Percentiles rank a stretch among this genome's conserved stretches.
phyloP scores from a whole-genome alignment of 2,329 filamentous ascomycete species.

The Venturia nashicola region DNA sequence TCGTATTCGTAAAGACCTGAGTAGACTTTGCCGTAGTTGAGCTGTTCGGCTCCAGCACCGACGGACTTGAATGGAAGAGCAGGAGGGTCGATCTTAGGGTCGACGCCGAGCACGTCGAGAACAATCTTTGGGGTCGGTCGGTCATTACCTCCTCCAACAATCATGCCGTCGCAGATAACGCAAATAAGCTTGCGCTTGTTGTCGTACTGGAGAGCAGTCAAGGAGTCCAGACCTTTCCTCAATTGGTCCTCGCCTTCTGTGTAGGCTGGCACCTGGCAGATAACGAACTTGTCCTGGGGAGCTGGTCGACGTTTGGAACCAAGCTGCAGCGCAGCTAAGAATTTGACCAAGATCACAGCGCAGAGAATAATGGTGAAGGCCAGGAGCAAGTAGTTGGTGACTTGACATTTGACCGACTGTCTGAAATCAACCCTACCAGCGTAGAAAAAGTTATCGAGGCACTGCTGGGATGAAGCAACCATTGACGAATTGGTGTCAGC shows the following conservation, averaged over 20 bases:
- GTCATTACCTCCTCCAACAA: constrained; percentile 92
- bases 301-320: constrained; percentile 81
- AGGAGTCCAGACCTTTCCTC: constrained; percentile 81
- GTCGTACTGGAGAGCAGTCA: constrained; percentile 90
- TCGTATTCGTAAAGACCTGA: constrained; percentile 96
- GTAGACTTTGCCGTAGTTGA: constrained; percentile 98
- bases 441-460: constrained; percentile 74
- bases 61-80: constrained; percentile 91
- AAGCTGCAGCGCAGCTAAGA: constrained; percentile 84
- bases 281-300: constrained; percentile 96
- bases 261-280: constrained; percentile 95
- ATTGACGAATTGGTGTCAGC: constrained; percentile 35
- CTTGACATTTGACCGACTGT: constrained; percentile 58
- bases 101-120: constrained; percentile 90
- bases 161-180: constrained; percentile 94
- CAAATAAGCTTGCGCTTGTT: constrained; percentile 97
- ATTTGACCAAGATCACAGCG: constrained; percentile 71
- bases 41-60: constrained; percentile 75
- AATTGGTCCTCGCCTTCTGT: constrained; percentile 96
- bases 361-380: constrained; percentile 79
- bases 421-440: constrained; percentile 79
- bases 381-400: constrained; percentile 84
- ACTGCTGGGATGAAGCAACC: constrained; percentile 61
- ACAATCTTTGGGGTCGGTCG: constrained; percentile 96
- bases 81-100: constrained; percentile 90